phyloP scores from a whole-genome alignment of 2,329 filamentous ascomycete genomes.

The Neonectria coccinea region DNA sequence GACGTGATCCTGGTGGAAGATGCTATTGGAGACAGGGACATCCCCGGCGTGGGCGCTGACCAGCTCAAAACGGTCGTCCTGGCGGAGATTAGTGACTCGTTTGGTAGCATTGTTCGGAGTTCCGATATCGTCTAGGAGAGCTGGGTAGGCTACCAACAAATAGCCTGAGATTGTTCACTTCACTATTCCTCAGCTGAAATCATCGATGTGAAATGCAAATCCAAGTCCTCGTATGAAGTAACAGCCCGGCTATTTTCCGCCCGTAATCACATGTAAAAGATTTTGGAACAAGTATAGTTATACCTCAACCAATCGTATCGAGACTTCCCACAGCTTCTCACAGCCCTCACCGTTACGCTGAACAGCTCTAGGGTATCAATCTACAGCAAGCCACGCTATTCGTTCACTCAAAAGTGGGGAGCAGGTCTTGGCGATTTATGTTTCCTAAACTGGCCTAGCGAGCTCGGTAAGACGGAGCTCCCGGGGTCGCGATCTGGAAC shows the following conservation, averaged over 20 bases:
- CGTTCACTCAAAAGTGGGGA: not conserved
- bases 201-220: too few species aligned
- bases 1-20: constrained; percentile 72
- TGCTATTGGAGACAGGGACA: constrained; percentile 73
- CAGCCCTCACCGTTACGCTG: not conserved
- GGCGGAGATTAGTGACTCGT: constrained; percentile 71
- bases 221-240: too few species aligned
- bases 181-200: too few species aligned
- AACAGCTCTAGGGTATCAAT: not conserved
- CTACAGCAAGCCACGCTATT: not conserved
- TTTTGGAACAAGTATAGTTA: too few species aligned
- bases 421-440: constrained; percentile 5
- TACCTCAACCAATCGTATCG: too few species aligned
- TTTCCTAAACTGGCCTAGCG: not conserved
- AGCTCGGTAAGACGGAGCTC: not conserved
- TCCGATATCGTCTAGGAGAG: constrained; percentile 36
- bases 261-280: too few species aligned
- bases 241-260: too few species aligned
- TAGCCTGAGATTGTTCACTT: too few species aligned
- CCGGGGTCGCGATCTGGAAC: not conserved
- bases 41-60: constrained; percentile 69
- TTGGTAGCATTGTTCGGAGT: constrained; percentile 68
- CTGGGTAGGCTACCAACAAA: too few species aligned
- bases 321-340: not conserved
- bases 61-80: constrained; percentile 64